A percentile compares a stretch with the other conserved stretches of the same genome.
Conservation (phyloP, 306 rosid species). For the Vigna trinervia region DNA sequence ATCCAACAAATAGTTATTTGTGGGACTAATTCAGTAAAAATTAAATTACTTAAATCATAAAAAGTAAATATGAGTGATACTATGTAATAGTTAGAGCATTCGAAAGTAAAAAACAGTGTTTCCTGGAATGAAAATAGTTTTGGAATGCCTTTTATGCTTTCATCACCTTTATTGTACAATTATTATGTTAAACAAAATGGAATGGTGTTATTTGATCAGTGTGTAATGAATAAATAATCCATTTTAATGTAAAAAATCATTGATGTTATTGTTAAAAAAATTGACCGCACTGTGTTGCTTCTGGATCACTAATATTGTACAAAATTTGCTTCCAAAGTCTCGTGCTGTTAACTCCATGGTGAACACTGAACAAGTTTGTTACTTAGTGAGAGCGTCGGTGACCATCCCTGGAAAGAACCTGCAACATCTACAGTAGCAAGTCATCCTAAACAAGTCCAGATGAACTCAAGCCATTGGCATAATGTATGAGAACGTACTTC, state of each 20-base stretch:
- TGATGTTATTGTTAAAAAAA: background rate
- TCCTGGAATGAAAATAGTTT: background rate
- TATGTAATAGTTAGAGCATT: no score
- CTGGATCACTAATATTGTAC: constrained; percentile 51
- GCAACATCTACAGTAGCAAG: constrained; percentile 43
- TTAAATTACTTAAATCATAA: no score
- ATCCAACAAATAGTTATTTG: no score
- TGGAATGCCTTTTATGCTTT: no score
- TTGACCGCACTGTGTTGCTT: constrained; percentile 41
- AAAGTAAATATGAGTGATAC: no score
- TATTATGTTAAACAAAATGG: background rate
- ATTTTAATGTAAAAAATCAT: constrained; percentile 9
- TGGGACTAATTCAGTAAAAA: no score
- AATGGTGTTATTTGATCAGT: constrained; percentile 4
- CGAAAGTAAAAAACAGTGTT: no score
- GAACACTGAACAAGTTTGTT: constrained; percentile 39
- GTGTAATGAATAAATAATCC: background rate
- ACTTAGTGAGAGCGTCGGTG: constrained; percentile 25
- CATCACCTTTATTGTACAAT: background rate
- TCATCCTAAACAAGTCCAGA: constrained; percentile 40
- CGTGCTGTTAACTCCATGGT: constrained; percentile 41
- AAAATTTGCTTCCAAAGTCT: constrained; percentile 54
- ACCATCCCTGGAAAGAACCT: constrained; percentile 42
- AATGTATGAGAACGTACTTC: constrained; percentile 26
- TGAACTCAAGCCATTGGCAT: constrained; percentile 37